These are phyloP conservation scores for Dujonia santamariae DNA, from an alignment of 1,139 yeast genomes.

Conservation along the genomic window DNA sequence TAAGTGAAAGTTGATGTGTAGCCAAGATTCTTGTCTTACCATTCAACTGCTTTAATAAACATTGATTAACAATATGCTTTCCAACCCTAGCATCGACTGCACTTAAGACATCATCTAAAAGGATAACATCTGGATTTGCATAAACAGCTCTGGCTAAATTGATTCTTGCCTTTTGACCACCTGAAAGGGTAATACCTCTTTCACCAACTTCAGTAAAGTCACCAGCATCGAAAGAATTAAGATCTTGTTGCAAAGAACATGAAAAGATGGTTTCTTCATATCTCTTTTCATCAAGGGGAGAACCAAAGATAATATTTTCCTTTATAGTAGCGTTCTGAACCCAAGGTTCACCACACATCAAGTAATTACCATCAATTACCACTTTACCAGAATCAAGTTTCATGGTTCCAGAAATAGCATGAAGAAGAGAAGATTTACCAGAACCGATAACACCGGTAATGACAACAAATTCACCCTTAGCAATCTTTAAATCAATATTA, in stretches of 20 bases:
- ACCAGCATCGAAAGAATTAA: conserved; percentile 29
- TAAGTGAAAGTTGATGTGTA: conserved; percentile 35
- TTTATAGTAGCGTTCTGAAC: conserved; percentile 44
- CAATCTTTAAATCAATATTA: conserved; percentile 27
- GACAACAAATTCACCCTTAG: conserved; percentile 32
- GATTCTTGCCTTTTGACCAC: conserved; percentile 44
- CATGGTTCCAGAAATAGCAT: conserved; percentile 39
- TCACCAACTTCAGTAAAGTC: conserved; percentile 43
- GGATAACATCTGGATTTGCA: conserved; percentile 28
- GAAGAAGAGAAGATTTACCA: conserved; percentile 37
- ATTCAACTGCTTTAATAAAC: conserved; percentile 28
- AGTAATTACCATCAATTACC: conserved; percentile 23
- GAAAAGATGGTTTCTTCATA: conserved; percentile 31
- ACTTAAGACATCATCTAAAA: conserved; percentile 40
- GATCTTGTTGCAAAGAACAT: conserved; percentile 41
- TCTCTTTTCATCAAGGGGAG: conserved; percentile 24
- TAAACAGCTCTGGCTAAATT: conserved; percentile 43
- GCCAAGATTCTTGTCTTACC: conserved; percentile 33
- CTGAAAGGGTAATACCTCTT: conserved; percentile 41
- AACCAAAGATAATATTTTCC: conserved; percentile 40
- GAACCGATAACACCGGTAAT: conserved; percentile 42
- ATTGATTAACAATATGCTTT: conserved; percentile 31
- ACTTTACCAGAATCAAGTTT: conserved; percentile 28
- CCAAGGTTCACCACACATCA: conserved; percentile 40
- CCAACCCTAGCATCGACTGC: conserved; percentile 44